Base-by-base conservation (phyloP, 2,329 filamentous ascomycete genomes). In the Paecilomyces sp. region DNA sequence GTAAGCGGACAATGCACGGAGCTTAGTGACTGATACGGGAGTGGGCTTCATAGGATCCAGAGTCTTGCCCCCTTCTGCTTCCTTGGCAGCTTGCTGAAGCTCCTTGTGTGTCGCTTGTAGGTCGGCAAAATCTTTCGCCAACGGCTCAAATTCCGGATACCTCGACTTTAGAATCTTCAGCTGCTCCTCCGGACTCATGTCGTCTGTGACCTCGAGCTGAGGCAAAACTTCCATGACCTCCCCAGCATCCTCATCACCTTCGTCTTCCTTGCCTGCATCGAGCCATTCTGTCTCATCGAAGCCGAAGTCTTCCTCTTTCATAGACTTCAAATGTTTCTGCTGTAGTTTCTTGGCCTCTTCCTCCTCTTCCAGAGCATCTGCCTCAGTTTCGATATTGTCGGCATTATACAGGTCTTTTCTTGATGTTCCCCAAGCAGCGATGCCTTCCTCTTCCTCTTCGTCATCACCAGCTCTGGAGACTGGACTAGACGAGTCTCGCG, bases 401-500 rank as follows among this genome's bases (percentile, higher is more conserved):
- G 91, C 90, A 77, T 96, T 85, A 76, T 99, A 99, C 77, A 97
- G 96, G 67, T 96, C 93, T 62, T 89, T 89, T 73, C 86, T 93
- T 2, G 90, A 92, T 3, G 88, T 84, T 31, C 93, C 94, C 92
- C 94, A 97, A 71, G 87, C 92, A 51, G 85, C 86, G 57, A 86
- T 74, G 18, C 85, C 81, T 52, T 83, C 81, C 7, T 84, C 82
- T 30, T 82, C 78, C 22, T 79, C 81, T 18, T 83, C 84, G 2
- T 80, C 82, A 24, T 74, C 70, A 7, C 80, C 70, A 60, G 62
- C 66, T 22, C 67, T 67, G 6, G 66, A 62, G 22, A 51, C 69
- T 22, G 59, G 64, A 47, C 63, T 70, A 22, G 57, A 62, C 54
- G 33, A 65, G 52, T 64, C 63, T 47, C 65, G 66, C 58, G 63